Base-by-base conservation (phyloP, 306 rosid genomes). In the Betula pendula region DNA sequence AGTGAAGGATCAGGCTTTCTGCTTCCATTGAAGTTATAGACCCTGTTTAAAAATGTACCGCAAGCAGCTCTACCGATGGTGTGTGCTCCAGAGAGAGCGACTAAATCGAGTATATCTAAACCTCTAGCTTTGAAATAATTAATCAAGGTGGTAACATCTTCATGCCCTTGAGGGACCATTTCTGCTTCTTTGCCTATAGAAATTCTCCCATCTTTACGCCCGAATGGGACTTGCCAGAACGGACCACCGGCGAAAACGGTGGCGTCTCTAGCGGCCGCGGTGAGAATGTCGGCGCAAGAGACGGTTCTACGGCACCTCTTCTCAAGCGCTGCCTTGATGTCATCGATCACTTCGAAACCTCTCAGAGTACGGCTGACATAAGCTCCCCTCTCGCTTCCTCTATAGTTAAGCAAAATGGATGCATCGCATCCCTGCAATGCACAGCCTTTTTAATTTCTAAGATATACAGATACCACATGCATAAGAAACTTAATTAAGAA, bases 151-250 rank as follows among this genome's bases (percentile, higher is more conserved):
- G 93, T 92, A 51, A 89, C 68, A 73, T 89, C 92, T 81, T 94
- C 97, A 63, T 82, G 91, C 66, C 97, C 95, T 3, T 94, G 95
- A 17, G 98, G 98, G 69, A 89, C 96, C 29, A 27, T 8, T 47
- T 71, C 84, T 3, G 96, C 98, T 75, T 94, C 98, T 65, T 71
- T 82, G 40, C 90, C 81, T 25, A 86, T 1, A 19, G 98, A 90
- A 40, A 89, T 38, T 33, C 59, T 83, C 0, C 98, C 98, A 13
- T 94, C 98, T 81, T 70, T 85, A 0, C 98, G 84, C 20, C 97
- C 97, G 2, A 89, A 85, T 24, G 92, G 96, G 48, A 94, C 96
- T 80, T 90, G 91, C 98, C 98, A 94, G 72, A 92, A 94, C 0
- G 98, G 98, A 1, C 96, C 98, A 40, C 93, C 97, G 0, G 91